These are phyloP conservation scores for Magnaporthiopsis incrustans DNA, from an alignment of 2,329 filamentous ascomycete species.

Conservation along the genomic window DNA sequence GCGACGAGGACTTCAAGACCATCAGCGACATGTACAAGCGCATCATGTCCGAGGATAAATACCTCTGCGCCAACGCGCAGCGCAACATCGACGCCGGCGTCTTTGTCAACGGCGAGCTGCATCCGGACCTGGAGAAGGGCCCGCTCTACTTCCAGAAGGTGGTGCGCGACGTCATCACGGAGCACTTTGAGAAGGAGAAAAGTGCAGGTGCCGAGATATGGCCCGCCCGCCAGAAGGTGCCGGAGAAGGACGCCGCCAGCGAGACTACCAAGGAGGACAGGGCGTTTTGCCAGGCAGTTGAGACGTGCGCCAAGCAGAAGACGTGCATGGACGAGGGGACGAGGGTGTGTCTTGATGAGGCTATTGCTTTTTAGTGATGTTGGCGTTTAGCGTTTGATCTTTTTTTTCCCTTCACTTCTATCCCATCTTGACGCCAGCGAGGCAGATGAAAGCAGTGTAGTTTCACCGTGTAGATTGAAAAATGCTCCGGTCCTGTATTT, in stretches of 20 bases:
- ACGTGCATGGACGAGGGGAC: conserved; percentile 3
- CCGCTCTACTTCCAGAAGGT: conserved; percentile 38
- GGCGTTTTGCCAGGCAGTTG: conserved; percentile 2
- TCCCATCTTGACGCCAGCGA: background rate
- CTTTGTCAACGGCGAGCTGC: conserved; percentile 55
- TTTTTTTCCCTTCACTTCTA: background rate
- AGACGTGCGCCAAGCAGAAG: conserved; percentile 2
- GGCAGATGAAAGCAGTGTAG: background rate
- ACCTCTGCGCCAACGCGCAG: conserved; percentile 50
- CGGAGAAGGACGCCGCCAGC: background rate
- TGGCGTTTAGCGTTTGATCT: conserved; percentile 3
- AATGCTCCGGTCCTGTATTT: too few species aligned
- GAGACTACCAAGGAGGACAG: conserved; percentile 5
- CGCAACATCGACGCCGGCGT: conserved; percentile 53
- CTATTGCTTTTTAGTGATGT: conserved; percentile 3
- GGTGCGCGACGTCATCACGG: conserved; percentile 18
- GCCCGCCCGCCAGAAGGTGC: conserved; percentile 8
- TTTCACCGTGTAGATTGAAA: background rate
- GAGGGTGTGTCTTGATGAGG: conserved; percentile 7
- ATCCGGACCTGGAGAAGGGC: conserved; percentile 52
- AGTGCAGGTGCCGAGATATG: conserved; percentile 18
- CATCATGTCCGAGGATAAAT: conserved; percentile 57
- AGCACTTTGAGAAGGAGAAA: conserved; percentile 18
- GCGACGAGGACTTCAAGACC: conserved; percentile 48
- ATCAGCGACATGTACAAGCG: conserved; percentile 55